Evolutionary conservation across 2,329 filamentous ascomycete species (phyloP), one percentile per base, ranked within the genome.

Genomic region (Colletotrichum tamarilloi): DNA sequence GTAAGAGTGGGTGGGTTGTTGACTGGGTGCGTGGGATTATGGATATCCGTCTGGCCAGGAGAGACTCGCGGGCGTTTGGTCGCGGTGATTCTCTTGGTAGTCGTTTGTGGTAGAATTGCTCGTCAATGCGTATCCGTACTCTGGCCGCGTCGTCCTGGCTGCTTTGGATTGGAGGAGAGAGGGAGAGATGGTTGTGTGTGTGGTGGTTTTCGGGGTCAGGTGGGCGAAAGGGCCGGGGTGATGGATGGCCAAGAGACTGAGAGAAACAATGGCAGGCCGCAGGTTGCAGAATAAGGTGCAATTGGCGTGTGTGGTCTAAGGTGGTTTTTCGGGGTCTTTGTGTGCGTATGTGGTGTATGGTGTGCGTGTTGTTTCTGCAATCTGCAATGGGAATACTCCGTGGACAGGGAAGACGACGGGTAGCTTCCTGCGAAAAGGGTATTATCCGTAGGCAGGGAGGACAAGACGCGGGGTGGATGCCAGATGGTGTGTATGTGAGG

Each of bases 231-330:
- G 64, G 52, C n/a, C 11, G 32, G n/a, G 28, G n/a, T 49, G 49
- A 46, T 14, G 42, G 42, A 22, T 57, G 22, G 35, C 26, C 49
- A 53, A 53, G 42, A 56, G 62, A 4, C 19, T 35, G 32, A 35
- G 30, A 28, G 28, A 67, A 32, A 62, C 63, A 58, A 53, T 14
- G 38, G 35, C 49, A 72, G 52, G 68, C 38, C 38, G 38, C 38
- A 42, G 38, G 16, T 19, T 42, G 38, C 38, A 42, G 38, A 42
- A 64, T 35, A 68, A 32, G 53, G 58, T 64, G 66, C 60, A 58
- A 65, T 69, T 70, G 66, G 66, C 55, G 70, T 69, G 66, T 73
- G 32, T 73, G 32, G 70, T 42, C 26, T 57, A 73, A 73, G 67
- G 70, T 73, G 67, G 35, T 65, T 70, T 73, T 73, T 65, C 19